Evolutionary conservation across 805 yeast species (phyloP).

Genomic region (Yarrowia alimentaria): DNA sequence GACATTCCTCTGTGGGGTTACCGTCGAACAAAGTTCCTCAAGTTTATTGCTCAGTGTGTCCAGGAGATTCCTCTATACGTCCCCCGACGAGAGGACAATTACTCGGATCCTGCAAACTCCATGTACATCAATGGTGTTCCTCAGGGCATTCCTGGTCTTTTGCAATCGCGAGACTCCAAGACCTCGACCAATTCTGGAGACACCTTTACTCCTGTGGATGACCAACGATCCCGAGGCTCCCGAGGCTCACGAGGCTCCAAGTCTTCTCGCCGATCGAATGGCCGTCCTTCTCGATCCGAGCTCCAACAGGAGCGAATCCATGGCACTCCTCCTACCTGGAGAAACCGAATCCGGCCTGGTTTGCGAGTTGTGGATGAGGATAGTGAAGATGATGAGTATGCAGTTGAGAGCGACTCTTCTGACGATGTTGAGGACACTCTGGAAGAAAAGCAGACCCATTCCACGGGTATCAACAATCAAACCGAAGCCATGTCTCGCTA

Average conservation of each 20-base stretch:
- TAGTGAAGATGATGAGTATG: slow-evolving; percentile 5
- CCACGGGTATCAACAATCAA: background rate
- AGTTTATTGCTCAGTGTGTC: slow-evolving; percentile 38
- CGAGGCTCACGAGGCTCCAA: too few species aligned
- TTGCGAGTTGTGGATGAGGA: slow-evolving; percentile 21
- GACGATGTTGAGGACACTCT: slow-evolving; percentile 10
- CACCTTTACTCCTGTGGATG: slow-evolving; percentile 3
- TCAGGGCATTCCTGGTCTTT: slow-evolving; percentile 10
- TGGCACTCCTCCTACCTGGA: slow-evolving; percentile 4
- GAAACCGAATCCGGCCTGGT: slow-evolving; percentile 27
- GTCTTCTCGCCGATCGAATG: background rate
- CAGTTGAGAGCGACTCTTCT: slow-evolving; percentile 7
- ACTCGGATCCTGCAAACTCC: slow-evolving; percentile 40
- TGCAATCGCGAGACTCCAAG: slow-evolving; percentile 7
- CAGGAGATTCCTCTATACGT: slow-evolving; percentile 40
- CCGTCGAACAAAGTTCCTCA: slow-evolving; percentile 38
- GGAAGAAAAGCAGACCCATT: slow-evolving; percentile 9
- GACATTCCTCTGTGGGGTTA: slow-evolving; percentile 37
- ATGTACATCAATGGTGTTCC: slow-evolving; percentile 30
- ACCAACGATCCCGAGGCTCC: too few species aligned
- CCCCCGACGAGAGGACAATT: slow-evolving; percentile 40
- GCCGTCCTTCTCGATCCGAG: background rate
- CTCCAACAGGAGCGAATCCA: background rate
- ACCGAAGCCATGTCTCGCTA: background rate
- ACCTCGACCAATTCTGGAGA: slow-evolving; percentile 16